A percentile compares a stretch with the other conserved stretches of the same genome.
These are phyloP conservation scores for Torrubiella hemipterigena DNA, from an alignment of 2,329 filamentous ascomycete species.

Conservation along the genomic window DNA sequence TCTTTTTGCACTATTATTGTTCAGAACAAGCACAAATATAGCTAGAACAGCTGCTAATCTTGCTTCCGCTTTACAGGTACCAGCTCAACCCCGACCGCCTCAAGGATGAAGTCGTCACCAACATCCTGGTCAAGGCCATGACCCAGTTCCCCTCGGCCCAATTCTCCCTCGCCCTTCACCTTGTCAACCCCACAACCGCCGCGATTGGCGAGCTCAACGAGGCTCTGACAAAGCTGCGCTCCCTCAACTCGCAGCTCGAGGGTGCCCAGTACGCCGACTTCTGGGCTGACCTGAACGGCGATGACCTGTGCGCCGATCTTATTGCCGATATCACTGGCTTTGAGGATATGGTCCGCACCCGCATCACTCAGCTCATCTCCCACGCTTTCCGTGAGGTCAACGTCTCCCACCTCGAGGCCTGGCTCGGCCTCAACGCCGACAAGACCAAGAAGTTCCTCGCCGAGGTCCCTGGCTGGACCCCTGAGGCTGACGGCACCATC, in stretches of 20 bases:
- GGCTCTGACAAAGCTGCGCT: constrained; percentile 77
- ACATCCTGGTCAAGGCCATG: constrained; percentile 95
- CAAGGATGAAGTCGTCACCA: constrained; percentile 95
- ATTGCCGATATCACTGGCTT: constrained; percentile 91
- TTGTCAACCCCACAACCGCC: constrained; percentile 70
- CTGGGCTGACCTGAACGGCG: constrained; percentile 85
- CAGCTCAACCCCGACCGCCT: constrained; percentile 98
- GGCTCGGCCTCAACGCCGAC: constrained; percentile 61
- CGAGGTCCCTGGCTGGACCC: constrained; percentile 77
- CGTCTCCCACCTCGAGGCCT: constrained; percentile 56
- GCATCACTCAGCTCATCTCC: constrained; percentile 79
- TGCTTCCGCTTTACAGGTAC: constrained; percentile 60
- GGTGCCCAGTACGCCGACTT: constrained; percentile 83
- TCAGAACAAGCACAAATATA: no score
- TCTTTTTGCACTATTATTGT: constrained; percentile 1
- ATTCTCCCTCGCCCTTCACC: constrained; percentile 86
- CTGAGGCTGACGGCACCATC: constrained; percentile 55
- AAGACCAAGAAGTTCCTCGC: constrained; percentile 66
- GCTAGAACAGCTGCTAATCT: no score
- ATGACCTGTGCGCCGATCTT: constrained; percentile 91
- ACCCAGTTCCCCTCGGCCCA: constrained; percentile 94
- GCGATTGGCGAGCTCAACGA: constrained; percentile 67
- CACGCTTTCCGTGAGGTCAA: constrained; percentile 67
- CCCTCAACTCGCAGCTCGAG: constrained; percentile 77
- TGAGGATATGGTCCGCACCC: constrained; percentile 82